A percentile compares a stretch with the other conserved stretches of the same genome.
Conservation (phyloP, 306 rosid genomes). For the Acacia confusa region DNA sequence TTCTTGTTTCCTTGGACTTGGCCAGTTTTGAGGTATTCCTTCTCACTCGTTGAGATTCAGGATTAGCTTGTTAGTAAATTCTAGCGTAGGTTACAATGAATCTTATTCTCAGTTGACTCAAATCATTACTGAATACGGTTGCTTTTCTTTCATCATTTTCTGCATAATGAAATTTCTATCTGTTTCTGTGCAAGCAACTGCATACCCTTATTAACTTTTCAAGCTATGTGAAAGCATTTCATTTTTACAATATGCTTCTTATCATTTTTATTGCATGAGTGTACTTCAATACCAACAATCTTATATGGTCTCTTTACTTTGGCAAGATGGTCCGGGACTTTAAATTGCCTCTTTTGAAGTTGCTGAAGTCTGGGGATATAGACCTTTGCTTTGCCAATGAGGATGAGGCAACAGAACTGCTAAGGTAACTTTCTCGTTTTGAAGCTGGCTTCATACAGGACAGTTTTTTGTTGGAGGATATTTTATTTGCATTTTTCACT, state of each 20-base stretch:
- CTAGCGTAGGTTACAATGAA: background rate
- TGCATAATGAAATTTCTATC: background rate
- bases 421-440: conserved; percentile 51
- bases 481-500: conserved; percentile 24
- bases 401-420: conserved; percentile 92
- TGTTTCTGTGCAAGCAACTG: background rate
- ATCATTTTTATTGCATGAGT: background rate
- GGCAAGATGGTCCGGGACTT: conserved; percentile 87
- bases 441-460: background rate
- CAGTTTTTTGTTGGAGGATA: conserved; percentile 26
- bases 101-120: background rate
- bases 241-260: conserved; percentile 2
- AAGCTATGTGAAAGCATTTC: background rate
- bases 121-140: conserved; percentile 6
- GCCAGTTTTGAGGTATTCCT: conserved; percentile 96
- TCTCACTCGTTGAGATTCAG: background rate
- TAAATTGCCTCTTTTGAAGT: conserved; percentile 60
- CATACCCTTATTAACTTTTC: background rate
- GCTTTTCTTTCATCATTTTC: conserved; percentile 17
- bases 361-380: conserved; percentile 69
- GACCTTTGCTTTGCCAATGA: conserved; percentile 98
- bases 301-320: conserved; percentile 42
- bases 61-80: conserved; percentile 4
- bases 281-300: conserved; percentile 9
- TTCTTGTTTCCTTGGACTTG: conserved; percentile 85